Conservation (phyloP, 257 asterid genomes). For the Solanum sejunctum region DNA sequence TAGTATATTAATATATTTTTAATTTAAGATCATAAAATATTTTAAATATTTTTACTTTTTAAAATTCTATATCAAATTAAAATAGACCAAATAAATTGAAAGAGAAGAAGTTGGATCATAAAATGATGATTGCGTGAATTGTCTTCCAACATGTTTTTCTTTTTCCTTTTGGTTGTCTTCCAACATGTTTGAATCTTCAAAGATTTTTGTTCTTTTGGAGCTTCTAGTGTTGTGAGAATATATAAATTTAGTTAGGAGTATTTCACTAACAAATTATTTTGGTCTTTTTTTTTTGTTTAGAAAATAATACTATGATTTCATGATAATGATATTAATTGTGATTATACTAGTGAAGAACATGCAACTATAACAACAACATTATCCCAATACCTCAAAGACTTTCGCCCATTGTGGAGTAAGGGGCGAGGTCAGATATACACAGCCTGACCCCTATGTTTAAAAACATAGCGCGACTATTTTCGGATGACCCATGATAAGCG, state of each 20-base stretch:
- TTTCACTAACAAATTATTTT: background rate
- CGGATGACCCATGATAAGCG: no score
- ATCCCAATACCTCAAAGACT: no score
- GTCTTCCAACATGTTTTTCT: background rate
- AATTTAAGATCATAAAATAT: no score
- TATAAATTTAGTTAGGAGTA: background rate
- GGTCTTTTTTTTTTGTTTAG: background rate
- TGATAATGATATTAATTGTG: background rate
- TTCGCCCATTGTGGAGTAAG: no score
- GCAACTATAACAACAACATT: background rate
- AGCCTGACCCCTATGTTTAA: no score
- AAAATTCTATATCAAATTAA: fast-evolving
- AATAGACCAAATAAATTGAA: background rate
- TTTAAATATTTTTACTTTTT: no score
- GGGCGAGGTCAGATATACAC: no score
- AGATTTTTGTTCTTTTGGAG: background rate
- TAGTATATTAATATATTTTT: no score
- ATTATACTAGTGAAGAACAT: background rate
- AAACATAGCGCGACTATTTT: no score
- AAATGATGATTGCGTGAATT: background rate
- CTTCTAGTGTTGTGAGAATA: background rate
- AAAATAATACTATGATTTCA: background rate
- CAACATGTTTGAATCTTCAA: background rate
- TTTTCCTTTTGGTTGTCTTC: background rate
- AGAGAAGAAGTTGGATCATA: background rate